phyloP scores from a whole-genome alignment of 2,329 filamentous ascomycete species.

The Arthrobotrys sinensis region DNA sequence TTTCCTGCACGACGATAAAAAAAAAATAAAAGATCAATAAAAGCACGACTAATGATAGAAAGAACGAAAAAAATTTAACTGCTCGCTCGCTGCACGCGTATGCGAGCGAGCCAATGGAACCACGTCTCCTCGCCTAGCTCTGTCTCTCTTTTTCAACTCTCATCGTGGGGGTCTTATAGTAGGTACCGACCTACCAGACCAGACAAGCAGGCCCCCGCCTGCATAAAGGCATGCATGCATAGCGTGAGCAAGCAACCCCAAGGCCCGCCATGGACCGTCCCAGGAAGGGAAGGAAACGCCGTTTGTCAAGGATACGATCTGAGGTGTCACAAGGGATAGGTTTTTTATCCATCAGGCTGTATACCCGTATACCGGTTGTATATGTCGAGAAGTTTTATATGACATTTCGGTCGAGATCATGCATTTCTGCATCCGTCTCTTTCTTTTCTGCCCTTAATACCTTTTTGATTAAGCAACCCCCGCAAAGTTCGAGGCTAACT shows the following conservation, averaged over 20 bases:
- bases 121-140: constrained; percentile 52
- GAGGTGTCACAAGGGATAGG: constrained; percentile 40
- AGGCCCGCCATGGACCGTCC: constrained; percentile 56
- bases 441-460: neutral
- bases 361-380: neutral
- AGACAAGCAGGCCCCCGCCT: constrained; percentile 50
- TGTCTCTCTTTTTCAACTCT: constrained; percentile 57
- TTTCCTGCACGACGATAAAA: constrained; percentile 15
- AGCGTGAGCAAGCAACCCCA: constrained; percentile 46
- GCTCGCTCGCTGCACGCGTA: constrained; percentile 53
- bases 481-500: neutral
- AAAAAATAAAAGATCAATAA: constrained; percentile 57
- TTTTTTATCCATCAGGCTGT: constrained; percentile 1
- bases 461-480: neutral
- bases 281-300: constrained; percentile 58
- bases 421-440: neutral
- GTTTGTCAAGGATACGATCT: constrained; percentile 43
- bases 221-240: constrained; percentile 54
- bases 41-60: constrained; percentile 39
- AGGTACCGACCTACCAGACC: constrained; percentile 42
- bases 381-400: constrained; percentile 3
- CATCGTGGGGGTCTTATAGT: constrained; percentile 49
- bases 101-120: constrained; percentile 61
- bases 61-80: constrained; percentile 52
- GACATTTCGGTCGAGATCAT: constrained; percentile 15